Base-by-base conservation (phyloP, 2,329 filamentous ascomycete species). In the Xylariaceae sp. region DNA sequence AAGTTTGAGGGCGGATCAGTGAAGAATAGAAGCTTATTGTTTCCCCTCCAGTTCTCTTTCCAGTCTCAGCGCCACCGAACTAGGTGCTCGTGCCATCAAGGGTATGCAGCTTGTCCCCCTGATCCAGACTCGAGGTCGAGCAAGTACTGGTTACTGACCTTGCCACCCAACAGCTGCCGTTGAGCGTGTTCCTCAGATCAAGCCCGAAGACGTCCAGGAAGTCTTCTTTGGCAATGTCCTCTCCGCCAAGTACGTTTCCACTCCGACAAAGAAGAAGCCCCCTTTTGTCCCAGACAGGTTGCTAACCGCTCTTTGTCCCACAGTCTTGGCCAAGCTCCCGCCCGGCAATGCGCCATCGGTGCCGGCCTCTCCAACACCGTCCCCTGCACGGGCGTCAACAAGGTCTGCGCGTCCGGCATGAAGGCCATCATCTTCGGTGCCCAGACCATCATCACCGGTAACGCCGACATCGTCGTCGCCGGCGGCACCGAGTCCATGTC, bases 401-500 rank as follows among this genome's bases (percentile, higher is more conserved):
- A 98, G 74, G 92, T 98, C 62, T 98, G 92, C 76, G 92, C 92
- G 50, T 96, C 89, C 8, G 83, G 84, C 31, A 72, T 96, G 62
- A 98, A 98, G 74, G 87, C 92, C 53, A 83, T 98, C 60, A 88
- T 95, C 51, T 76, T 98, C 45, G 92, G 85, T 53, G 87, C 90
- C 36, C 92, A 97, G 69, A 96, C 90, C 56, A 98, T 98, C 71
- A 88, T 97, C 65, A 94, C 89, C 38, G 90, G 92, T 53, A 95
- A 88, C 62, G 90, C 90, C 50, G 83, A 87, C 54, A 83, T 96
- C 51, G 81, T 98, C 50, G 88, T 98, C 44, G 92, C 89, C 50
- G 92, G 89, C 60, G 92, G 92, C 55, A 81, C 90, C 53, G 92
- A 98, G 73, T 95, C 88, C 73, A 98, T 98, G 92, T 95, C 89